Conservation (phyloP, 75 land plant species). For the Sequoiadendron giganteum region DNA sequence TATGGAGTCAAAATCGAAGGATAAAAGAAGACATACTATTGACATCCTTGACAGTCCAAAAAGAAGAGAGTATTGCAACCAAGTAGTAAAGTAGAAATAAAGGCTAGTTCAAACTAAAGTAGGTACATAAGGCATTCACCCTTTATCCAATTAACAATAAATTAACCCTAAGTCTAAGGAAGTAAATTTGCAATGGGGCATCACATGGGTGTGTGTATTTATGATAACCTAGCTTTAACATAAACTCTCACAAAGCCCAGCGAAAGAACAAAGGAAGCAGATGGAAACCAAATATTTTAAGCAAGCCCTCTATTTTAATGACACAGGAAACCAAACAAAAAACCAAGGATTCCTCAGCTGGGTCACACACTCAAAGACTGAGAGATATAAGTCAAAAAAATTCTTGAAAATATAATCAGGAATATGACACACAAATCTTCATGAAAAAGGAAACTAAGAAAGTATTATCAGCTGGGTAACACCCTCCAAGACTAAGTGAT, state of each 20-base stretch:
- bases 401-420: neutral
- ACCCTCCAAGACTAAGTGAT: neutral
- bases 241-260: neutral
- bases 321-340: neutral
- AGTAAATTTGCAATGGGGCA: neutral
- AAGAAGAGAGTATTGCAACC: neutral
- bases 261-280: neutral
- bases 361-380: neutral
- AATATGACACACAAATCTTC: neutral
- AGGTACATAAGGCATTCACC: neutral
- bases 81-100: neutral
- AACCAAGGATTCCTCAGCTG: neutral
- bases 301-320: neutral
- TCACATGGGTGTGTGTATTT: neutral
- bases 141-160: neutral
- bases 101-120: neutral
- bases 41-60: neutral
- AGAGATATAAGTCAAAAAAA: neutral
- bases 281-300: neutral
- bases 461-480: neutral
- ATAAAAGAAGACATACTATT: no score
- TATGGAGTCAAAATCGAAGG: no score
- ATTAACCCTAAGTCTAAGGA: neutral
- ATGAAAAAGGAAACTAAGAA: neutral
- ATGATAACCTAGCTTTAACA: neutral